Conservation (phyloP, 805 yeast species). For the Starmera caribaea region DNA sequence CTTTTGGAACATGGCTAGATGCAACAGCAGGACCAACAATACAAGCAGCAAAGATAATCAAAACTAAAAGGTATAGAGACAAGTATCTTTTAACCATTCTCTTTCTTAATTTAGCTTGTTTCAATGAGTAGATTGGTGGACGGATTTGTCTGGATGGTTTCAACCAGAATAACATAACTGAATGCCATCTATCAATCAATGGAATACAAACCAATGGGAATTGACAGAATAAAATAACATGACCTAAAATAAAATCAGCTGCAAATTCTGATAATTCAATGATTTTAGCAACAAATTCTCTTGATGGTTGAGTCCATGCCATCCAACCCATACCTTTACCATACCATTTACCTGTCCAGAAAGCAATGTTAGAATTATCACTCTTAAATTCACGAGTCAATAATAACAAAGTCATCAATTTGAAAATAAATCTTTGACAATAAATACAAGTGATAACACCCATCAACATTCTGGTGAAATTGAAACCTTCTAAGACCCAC, state of each 20-base stretch:
- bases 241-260: slow-evolving; percentile 94
- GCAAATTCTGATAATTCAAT: slow-evolving; percentile 94
- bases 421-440: slow-evolving; percentile 81
- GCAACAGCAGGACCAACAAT: slow-evolving; percentile 92
- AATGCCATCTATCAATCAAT: slow-evolving; percentile 92
- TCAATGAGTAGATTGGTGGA: slow-evolving; percentile 94
- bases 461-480: slow-evolving; percentile 74
- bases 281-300: slow-evolving; percentile 91
- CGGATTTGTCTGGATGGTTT: slow-evolving; percentile 94
- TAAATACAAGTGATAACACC: slow-evolving; percentile 81
- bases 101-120: slow-evolving; percentile 92
- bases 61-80: slow-evolving; percentile 61
- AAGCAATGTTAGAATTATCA: slow-evolving; percentile 92
- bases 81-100: slow-evolving; percentile 96
- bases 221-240: slow-evolving; percentile 76
- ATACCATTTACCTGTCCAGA: slow-evolving; percentile 99
- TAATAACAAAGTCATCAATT: slow-evolving; percentile 65
- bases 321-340: slow-evolving; percentile 87
- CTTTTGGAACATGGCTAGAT: slow-evolving; percentile 38
- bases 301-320: slow-evolving; percentile 91
- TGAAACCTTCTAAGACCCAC: slow-evolving; percentile 96
- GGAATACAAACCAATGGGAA: slow-evolving; percentile 83
- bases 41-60: slow-evolving; percentile 62
- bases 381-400: slow-evolving; percentile 95
- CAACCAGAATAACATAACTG: slow-evolving; percentile 97